Percentiles rank a stretch among this genome's conserved stretches.
These are phyloP conservation scores for Geotrichum restrictum DNA, from an alignment of 1,139 yeast genomes.

Conservation along the genomic window DNA sequence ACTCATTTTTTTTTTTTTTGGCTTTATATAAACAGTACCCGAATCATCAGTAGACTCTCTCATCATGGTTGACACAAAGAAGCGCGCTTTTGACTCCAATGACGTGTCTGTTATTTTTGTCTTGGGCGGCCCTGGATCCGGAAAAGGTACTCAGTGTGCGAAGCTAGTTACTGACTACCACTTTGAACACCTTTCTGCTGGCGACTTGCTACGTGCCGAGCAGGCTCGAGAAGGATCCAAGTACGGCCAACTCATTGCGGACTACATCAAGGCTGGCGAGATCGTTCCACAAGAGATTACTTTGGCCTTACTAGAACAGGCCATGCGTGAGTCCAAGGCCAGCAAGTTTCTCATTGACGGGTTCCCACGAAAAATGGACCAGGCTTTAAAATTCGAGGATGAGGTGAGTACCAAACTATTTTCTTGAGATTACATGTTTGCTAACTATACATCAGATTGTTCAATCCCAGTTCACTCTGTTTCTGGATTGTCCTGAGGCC, in stretches of 20 bases:
- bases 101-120: slow-evolving; percentile 80
- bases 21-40: too few species aligned
- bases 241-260: slow-evolving; percentile 80
- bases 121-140: slow-evolving; percentile 80
- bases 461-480: slow-evolving; percentile 69
- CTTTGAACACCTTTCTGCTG: slow-evolving; percentile 88
- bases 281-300: slow-evolving; percentile 97
- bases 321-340: slow-evolving; percentile 58
- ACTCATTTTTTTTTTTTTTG: background rate
- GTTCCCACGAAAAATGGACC: slow-evolving; percentile 98
- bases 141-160: slow-evolving; percentile 95
- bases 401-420: slow-evolving; percentile 50
- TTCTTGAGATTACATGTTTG: background rate
- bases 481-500: slow-evolving; percentile 89
- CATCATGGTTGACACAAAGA: slow-evolving; percentile 35
- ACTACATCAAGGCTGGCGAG: slow-evolving; percentile 80
- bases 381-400: slow-evolving; percentile 85
- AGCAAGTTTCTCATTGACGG: slow-evolving; percentile 81
- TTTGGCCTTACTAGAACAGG: slow-evolving; percentile 73
- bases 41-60: slow-evolving; percentile 19
- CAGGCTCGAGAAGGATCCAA: slow-evolving; percentile 77
- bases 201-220: slow-evolving; percentile 89
- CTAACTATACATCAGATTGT: too few species aligned
- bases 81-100: slow-evolving; percentile 51
- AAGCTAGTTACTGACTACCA: slow-evolving; percentile 74